Conservation (phyloP, 163 green algal species). For the Chlorella variabilis region DNA sequence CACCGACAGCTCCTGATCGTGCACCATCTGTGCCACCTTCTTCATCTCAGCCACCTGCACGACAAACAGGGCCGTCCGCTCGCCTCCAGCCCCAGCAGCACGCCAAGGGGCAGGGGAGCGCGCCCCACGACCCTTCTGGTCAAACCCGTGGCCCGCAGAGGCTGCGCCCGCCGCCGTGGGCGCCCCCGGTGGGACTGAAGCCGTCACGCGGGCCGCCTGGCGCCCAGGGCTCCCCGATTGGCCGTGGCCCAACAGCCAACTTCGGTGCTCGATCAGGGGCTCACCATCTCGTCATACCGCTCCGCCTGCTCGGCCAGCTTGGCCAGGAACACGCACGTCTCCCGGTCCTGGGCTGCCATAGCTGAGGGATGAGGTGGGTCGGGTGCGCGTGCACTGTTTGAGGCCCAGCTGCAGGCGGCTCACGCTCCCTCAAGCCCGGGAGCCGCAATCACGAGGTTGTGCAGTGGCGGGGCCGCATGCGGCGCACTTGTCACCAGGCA, state of each 20-base stretch:
- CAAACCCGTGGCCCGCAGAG: constrained; percentile 6
- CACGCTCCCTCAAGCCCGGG: background rate
- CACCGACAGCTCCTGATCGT: constrained; percentile 94
- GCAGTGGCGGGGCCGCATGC: background rate
- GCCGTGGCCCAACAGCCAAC: background rate
- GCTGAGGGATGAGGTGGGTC: background rate
- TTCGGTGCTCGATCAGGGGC: background rate
- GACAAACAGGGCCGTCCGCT: background rate
- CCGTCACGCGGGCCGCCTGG: background rate
- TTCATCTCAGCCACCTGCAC: constrained; percentile 89
- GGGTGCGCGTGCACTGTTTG: background rate
- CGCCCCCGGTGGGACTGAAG: background rate
- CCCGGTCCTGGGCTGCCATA: background rate
- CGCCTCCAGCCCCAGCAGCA: background rate
- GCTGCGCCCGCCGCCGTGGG: background rate
- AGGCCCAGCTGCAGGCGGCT: background rate
- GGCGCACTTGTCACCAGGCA: no score
- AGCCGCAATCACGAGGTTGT: background rate
- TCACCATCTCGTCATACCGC: constrained; percentile 95
- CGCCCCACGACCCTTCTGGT: constrained; percentile 9
- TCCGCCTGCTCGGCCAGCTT: constrained; percentile 95
- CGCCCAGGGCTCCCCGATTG: background rate
- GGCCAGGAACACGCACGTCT: constrained; percentile 56
- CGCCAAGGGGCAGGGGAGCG: no score
- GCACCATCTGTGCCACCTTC: constrained; percentile 89